Percentiles rank a stretch among this genome's conserved stretches.
phyloP scores from a whole-genome alignment of 2,329 filamentous ascomycete species.

The Colletotrichum higginsianum region DNA sequence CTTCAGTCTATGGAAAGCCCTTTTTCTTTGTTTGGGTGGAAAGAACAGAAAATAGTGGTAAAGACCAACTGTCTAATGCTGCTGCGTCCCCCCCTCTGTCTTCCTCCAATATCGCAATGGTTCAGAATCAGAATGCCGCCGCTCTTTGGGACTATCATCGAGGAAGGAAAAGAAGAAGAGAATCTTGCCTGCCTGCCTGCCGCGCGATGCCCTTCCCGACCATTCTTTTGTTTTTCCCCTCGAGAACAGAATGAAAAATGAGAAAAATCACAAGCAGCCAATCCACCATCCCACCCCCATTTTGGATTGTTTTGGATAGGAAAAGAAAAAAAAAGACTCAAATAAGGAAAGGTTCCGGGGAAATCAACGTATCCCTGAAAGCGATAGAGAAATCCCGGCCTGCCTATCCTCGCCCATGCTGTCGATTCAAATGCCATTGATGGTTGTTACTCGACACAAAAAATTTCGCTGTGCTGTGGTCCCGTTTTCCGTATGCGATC shows the following conservation, averaged over 20 bases:
- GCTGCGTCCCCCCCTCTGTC: constrained; percentile 1
- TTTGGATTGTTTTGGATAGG: constrained; percentile 17
- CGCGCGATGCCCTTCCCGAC: constrained; percentile 36
- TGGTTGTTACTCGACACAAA: constrained; percentile 32
- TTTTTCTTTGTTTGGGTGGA: constrained; percentile 10
- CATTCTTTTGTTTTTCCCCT: constrained; percentile 17
- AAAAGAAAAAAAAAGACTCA: constrained; percentile 9
- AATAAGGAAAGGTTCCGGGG: not conserved
- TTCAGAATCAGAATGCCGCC: constrained; percentile 22
- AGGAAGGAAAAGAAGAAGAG: not conserved
- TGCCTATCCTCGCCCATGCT: constrained; percentile 26
- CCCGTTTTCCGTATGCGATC: constrained; percentile 29
- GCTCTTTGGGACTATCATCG: not conserved
- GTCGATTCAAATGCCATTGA: constrained; percentile 27
- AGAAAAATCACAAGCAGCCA: constrained; percentile 36
- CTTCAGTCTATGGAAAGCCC: constrained; percentile 32
- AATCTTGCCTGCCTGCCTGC: constrained; percentile 35
- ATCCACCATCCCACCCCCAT: constrained; percentile 8
- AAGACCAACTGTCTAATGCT: constrained; percentile 37
- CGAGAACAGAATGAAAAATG: constrained; percentile 21
- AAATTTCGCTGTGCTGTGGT: constrained; percentile 25
- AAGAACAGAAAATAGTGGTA: constrained; percentile 23
- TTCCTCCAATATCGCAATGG: constrained; percentile 17
- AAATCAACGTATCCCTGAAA: constrained; percentile 17
- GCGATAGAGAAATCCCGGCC: constrained; percentile 24